Evolutionary conservation across 345 rosid genomes (phyloP), one percentile per base, ranked within the genome.

Genomic region (Moringa oleifera): DNA sequence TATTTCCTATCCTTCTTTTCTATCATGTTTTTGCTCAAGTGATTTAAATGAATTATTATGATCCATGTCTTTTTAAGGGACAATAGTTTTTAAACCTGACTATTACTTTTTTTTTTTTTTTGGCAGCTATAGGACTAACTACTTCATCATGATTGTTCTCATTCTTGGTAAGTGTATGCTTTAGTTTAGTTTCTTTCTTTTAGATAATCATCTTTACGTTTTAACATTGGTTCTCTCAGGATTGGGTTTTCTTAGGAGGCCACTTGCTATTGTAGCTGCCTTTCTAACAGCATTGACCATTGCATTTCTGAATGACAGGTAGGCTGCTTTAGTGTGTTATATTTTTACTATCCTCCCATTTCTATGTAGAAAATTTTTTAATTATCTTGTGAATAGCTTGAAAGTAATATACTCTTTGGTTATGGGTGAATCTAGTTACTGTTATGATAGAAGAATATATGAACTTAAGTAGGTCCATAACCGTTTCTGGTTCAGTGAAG

Each of bases 91-190:
- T 24, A 45, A 47, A 13, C 20, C 46, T 61, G 54, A 20, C 25
- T 2, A 6, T 24, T 25, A n/a, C 6, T 59, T 41, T 8, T 28
- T 28, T 28, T 28, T 28, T 7, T 41, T 9, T 20, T 60, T 71
- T 75, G 73, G 81, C 97, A 94, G 99, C 80, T 94, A 94, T 62
- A 75, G 97, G 59, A 94, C 99, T 28, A 94, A 94, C 77, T 94
- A 94, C 66, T 94, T 90, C 93, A 76, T 94, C 58, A 78, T 88
- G 96, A 80, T 90, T 51, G 69, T 89, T 68, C 57, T 85, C 63
- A 82, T 94, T 73, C 85, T 94, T 51, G 97, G 99, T 88, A 72
- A 63, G 91, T 59, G 23, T 51, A 63, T 37, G 41, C 37, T 57
- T 25, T 51, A 67, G 22, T 70, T 52, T 47, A 21, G 61, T n/a